Conservation (phyloP, 805 yeast genomes). For the Candida ponderosae region DNA sequence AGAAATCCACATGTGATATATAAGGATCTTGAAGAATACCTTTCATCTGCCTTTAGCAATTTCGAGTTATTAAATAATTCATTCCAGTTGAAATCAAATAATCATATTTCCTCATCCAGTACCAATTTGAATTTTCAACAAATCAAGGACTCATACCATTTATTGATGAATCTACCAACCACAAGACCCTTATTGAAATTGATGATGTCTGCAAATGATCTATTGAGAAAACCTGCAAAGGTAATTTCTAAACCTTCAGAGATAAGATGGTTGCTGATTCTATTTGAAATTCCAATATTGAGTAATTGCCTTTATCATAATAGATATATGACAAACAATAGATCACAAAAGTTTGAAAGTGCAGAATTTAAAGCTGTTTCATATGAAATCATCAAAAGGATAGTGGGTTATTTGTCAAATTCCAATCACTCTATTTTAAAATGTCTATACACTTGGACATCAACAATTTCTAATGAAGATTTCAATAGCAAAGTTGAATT, state of each 20-base stretch:
- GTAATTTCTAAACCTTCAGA: constrained; percentile 31
- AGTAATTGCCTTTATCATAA: constrained; percentile 34
- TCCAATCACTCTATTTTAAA: constrained; percentile 30
- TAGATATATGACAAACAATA: not conserved
- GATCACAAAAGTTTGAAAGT: too few relatives aligned
- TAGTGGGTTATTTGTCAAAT: constrained; percentile 60
- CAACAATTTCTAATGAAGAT: constrained; percentile 31
- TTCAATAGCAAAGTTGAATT: constrained; percentile 55
- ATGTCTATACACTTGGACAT: constrained; percentile 49
- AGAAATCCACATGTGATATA: constrained; percentile 23
- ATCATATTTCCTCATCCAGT: constrained; percentile 38
- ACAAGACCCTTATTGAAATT: constrained; percentile 52
- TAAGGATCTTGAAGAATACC: constrained; percentile 41
- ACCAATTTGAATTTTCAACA: constrained; percentile 35
- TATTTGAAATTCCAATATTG: constrained; percentile 63
- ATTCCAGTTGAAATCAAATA: constrained; percentile 30
- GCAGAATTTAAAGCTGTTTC: constrained; percentile 46
- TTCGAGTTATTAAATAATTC: constrained; percentile 43
- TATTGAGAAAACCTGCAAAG: constrained; percentile 43
- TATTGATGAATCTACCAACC: constrained; percentile 46
- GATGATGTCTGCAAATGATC: constrained; percentile 40
- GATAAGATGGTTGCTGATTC: constrained; percentile 52
- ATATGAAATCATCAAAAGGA: constrained; percentile 64
- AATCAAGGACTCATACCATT: constrained; percentile 35
- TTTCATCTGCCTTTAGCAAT: constrained; percentile 41